Conservation (phyloP, 2,329 filamentous ascomycete species). For the Neonectria coccinea region DNA sequence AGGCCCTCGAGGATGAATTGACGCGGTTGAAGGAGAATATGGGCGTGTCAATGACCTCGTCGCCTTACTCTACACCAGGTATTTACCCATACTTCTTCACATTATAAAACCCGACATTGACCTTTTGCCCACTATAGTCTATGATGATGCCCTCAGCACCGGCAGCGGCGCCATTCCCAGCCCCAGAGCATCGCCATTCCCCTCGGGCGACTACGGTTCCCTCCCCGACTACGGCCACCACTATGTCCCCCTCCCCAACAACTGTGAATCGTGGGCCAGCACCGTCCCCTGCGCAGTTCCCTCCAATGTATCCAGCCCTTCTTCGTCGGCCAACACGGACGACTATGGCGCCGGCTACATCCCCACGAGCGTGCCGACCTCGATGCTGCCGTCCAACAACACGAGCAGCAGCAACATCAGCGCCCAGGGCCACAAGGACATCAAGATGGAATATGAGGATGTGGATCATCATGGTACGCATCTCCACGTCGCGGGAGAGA, state of each 20-base stretch:
- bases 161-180: slow-evolving; percentile 56
- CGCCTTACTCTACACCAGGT: slow-evolving; percentile 57
- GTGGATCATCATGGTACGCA: slow-evolving; percentile 48
- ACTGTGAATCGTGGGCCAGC: slow-evolving; percentile 60
- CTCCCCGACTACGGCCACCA: slow-evolving; percentile 57
- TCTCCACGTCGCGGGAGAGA: background rate
- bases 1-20: slow-evolving; percentile 66
- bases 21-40: slow-evolving; percentile 58
- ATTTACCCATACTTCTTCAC: slow-evolving; percentile 37
- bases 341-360: slow-evolving; percentile 61
- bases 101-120: slow-evolving; percentile 23
- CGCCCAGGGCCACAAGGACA: slow-evolving; percentile 50
- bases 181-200: slow-evolving; percentile 60
- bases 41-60: slow-evolving; percentile 56
- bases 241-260: slow-evolving; percentile 55
- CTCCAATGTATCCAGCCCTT: slow-evolving; percentile 64
- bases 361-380: slow-evolving; percentile 61
- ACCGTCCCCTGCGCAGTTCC: slow-evolving; percentile 58
- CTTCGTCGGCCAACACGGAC: slow-evolving; percentile 61
- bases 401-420: slow-evolving; percentile 46
- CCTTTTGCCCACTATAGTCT: slow-evolving; percentile 46
- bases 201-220: slow-evolving; percentile 57
- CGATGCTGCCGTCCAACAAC: slow-evolving; percentile 54
- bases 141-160: slow-evolving; percentile 56
- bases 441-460: slow-evolving; percentile 57